These are phyloP conservation scores for Dichotomopilus funicola DNA, from an alignment of 2,329 filamentous ascomycete genomes.

Conservation along the genomic window DNA sequence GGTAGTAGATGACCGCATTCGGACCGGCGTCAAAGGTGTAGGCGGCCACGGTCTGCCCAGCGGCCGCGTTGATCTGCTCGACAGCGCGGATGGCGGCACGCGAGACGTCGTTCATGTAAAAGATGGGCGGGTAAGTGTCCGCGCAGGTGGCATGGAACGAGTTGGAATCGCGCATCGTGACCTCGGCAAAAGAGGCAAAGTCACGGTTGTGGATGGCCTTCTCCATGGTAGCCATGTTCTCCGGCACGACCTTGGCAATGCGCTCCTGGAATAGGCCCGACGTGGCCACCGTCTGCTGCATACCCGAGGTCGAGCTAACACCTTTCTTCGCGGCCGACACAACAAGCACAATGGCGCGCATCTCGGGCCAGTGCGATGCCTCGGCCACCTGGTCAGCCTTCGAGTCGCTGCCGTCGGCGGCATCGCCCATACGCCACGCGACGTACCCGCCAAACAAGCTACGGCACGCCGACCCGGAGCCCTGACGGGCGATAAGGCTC, in stretches of 20 bases:
- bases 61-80: slow-evolving; percentile 76
- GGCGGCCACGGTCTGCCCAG: slow-evolving; percentile 74
- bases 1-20: slow-evolving; percentile 94
- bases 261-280: slow-evolving; percentile 79
- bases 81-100: slow-evolving; percentile 81
- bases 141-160: slow-evolving; percentile 92
- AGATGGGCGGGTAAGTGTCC: slow-evolving; percentile 95
- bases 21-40: slow-evolving; percentile 98
- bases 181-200: slow-evolving; percentile 78
- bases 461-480: slow-evolving; percentile 89
- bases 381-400: slow-evolving; percentile 82
- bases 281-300: slow-evolving; percentile 94
- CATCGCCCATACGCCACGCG: slow-evolving; percentile 78
- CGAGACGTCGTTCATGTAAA: slow-evolving; percentile 95
- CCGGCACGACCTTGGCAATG: slow-evolving; percentile 69
- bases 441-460: slow-evolving; percentile 94
- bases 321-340: slow-evolving; percentile 93
- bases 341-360: slow-evolving; percentile 88
- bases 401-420: slow-evolving; percentile 76
- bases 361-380: slow-evolving; percentile 87
- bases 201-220: slow-evolving; percentile 69
- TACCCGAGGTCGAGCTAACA: slow-evolving; percentile 84
- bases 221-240: slow-evolving; percentile 79
- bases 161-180: slow-evolving; percentile 97
- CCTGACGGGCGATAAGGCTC: slow-evolving; percentile 83